Evolutionary conservation across 305 asterid genomes (phyloP).

Genomic region (Rubia tinctorum): DNA sequence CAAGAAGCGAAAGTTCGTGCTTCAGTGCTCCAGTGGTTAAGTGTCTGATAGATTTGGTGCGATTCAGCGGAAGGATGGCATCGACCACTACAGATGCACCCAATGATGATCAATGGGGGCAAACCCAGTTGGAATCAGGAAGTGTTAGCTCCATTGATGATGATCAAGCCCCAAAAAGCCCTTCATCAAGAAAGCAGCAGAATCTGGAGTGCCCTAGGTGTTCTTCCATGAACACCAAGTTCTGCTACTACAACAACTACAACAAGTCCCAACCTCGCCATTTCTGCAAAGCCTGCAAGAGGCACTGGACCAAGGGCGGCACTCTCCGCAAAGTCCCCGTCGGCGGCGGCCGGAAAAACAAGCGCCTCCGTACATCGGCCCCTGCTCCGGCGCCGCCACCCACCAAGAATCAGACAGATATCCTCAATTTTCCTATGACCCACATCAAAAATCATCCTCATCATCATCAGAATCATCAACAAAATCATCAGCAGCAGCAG

Average conservation of each 20-base stretch:
- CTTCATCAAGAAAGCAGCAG: slow-evolving; percentile 31
- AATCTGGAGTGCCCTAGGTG: slow-evolving; percentile 79
- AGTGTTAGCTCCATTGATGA: slow-evolving; percentile 21
- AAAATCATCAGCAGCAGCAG: no score
- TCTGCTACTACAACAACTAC: slow-evolving; percentile 89
- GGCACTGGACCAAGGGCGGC: slow-evolving; percentile 97
- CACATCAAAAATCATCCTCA: slow-evolving; percentile 28
- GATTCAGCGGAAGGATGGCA: slow-evolving; percentile 38
- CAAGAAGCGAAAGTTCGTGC: neutral
- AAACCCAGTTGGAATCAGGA: slow-evolving; percentile 26
- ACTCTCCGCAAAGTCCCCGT: slow-evolving; percentile 80
- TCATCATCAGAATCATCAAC: slow-evolving; percentile 11
- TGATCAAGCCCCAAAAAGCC: slow-evolving; percentile 19
- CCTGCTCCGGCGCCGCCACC: slow-evolving; percentile 10
- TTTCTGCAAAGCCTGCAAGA: slow-evolving; percentile 78
- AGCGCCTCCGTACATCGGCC: slow-evolving; percentile 43
- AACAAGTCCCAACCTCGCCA: slow-evolving; percentile 84
- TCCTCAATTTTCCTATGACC: slow-evolving; percentile 15
- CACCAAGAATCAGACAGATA: neutral
- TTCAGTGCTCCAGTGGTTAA: neutral
- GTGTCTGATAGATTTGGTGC: neutral
- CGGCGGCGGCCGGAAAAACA: slow-evolving; percentile 84
- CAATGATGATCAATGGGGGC: slow-evolving; percentile 45
- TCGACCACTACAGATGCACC: slow-evolving; percentile 47
- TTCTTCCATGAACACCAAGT: slow-evolving; percentile 60